Base-by-base conservation (phyloP, 129 eudicot genomes). In the Lactuca sativa region DNA sequence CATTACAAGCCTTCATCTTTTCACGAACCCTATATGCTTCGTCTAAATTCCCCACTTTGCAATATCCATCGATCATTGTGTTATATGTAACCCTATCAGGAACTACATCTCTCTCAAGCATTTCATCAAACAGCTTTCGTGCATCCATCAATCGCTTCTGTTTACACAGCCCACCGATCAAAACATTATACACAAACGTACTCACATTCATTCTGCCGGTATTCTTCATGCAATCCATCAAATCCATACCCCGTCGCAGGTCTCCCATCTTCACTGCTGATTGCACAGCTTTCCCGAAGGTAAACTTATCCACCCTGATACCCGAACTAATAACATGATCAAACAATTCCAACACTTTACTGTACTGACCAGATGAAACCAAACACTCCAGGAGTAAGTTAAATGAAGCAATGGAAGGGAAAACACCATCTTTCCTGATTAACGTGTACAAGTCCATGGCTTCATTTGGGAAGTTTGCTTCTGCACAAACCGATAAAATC, bases 181-280 rank as follows among this genome's bases (percentile, higher is more conserved):
- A 51, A 76, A 76, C 80, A 76, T 76, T 76, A 25, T 76, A 76
- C 30, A 76, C 80, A 76, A 76, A 76, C 44, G 53, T 76, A 36
- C 58, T 68, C 60, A 52, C 62, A 38, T 14, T 18, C 33, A 68
- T 30, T 17, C 79, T 30, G 18, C 57, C 47, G 12, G 61, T 40
- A n/a, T 16, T 69, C 63, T 43, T 59, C 80, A 76, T 76, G 30
- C 6, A 8, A 52, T 60, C 56, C 74, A 76, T 38, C 49, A 76
- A 67, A 0, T 76, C 74, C 69, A 67, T 14, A 60, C 74, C 80
- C 68, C 56, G 8, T 9, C 21, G 30, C 36, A 67, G 4, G 48
- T 76, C 80, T 34, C 74, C 74, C 21, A 49, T 34, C 41, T 76
- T 67, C 17, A 76, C 80, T 5, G 80, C 74, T 10, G 80, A 76